Evolutionary conservation across 768 basidiomycete species (phyloP), one percentile per base, ranked within the genome.

Genomic region (Lyophyllum decastes): DNA sequence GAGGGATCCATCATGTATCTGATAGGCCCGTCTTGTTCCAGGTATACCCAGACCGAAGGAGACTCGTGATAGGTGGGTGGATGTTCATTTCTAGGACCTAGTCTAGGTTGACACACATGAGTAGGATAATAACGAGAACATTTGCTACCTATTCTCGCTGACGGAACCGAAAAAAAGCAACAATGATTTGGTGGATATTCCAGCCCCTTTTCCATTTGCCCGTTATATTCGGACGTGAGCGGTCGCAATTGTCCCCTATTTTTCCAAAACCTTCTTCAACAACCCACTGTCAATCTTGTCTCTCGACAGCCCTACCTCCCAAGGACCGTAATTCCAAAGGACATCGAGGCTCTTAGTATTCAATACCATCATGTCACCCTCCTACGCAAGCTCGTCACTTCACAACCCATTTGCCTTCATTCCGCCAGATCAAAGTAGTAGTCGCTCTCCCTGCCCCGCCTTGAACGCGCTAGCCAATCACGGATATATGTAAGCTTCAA

Each of bases 401-500:
- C 50, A 35, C 33, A 51, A 52, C 8, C 53, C 55, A 0, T 67
- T 72, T 56, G 26, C 63, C 0, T 78, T 69, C 58, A 61, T 62
- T 5, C 69, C 70, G 8, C 67, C 73, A 3, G 47, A 51, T 11
- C 34, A 63, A 10, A 60, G 52, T 3, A 69, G 68, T 19, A 75
- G 67, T 53, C 75, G 81, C 2, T 76, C 80, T 48, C 83, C 83
- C 7, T 86, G 84, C 55, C 84, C 84, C 10, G 84, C 78, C 4
- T 68, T 86, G 38, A 85, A 86, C 57, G 65, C 81, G 0, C 73
- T 86, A 12, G 83, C 84, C 6, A 86, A 86, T 59, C 83, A 86
- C 55, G 80, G 77, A 10, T 84, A 80, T 58, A 67, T 86, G 82
- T 82, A 58, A 30, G 77, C 67, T 43, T 25, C 21, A 48, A 52